These are phyloP conservation scores for Luzula sylvatica DNA, from an alignment of 176 grass and related monocot species.

Conservation along the genomic window DNA sequence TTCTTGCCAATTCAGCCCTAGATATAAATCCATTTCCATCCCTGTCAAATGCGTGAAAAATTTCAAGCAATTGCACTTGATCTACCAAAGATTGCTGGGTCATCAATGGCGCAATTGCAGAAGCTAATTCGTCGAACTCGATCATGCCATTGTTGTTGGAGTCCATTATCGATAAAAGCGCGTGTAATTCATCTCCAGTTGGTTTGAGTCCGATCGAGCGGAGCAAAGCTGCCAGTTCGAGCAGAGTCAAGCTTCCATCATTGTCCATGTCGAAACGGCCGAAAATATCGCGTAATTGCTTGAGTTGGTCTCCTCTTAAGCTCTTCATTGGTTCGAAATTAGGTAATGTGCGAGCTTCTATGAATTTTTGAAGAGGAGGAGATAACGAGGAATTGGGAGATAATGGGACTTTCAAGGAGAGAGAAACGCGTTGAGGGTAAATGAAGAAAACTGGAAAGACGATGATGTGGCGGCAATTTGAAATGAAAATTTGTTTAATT, in stretches of 20 bases:
- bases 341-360: too few relatives aligned
- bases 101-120: constrained; percentile 55
- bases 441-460: not conserved
- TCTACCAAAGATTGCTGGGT: constrained; percentile 57
- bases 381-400: not conserved
- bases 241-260: constrained; percentile 64
- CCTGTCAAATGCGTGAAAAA: constrained; percentile 58
- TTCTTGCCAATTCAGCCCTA: constrained; percentile 50
- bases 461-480: not conserved
- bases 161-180: constrained; percentile 60
- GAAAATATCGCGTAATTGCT: constrained; percentile 72
- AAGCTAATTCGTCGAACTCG: constrained; percentile 63
- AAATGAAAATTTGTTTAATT: too few relatives aligned
- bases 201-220: constrained; percentile 55
- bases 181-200: constrained; percentile 43
- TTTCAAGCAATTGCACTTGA: constrained; percentile 58
- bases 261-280: constrained; percentile 61
- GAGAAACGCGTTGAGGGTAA: not conserved
- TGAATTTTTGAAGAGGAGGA: constrained; percentile 5
- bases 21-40: constrained; percentile 71
- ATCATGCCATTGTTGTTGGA: constrained; percentile 50
- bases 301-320: constrained; percentile 51
- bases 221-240: constrained; percentile 62
- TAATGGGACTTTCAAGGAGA: not conserved
- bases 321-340: constrained; percentile 1